Evolutionary conservation across 805 yeast species (phyloP), one percentile per base, ranked within the genome.

Genomic region (Starmerella apicola): DNA sequence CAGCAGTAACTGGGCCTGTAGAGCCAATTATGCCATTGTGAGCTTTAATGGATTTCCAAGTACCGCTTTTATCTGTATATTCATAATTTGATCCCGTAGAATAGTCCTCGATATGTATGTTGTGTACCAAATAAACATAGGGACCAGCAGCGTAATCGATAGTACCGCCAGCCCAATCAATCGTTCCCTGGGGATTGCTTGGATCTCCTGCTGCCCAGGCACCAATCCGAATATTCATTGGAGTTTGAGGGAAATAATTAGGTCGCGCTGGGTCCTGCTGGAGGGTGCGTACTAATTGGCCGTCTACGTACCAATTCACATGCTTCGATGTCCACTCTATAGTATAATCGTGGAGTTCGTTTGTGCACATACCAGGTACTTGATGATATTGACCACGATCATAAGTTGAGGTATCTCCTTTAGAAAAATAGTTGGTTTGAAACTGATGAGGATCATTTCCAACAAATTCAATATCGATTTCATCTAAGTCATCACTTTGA

Each of bases 231-330:
- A 85, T 62, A 54, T 79, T 66, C 37, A 85, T 82, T 36, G 96
- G 96, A n/a, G 84, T 65, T 62, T 85, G 94, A 32, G 96, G 96
- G 59, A 72, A 86, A 4, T 94, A 94, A 43, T 72, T 68, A 6
- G 43, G 42, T 9, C 32, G 17, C n/a, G n/a, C n/a, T n/a, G n/a
- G n/a, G 42, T 72, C 68, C 5, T 41, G 40, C 10, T 31, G n/a
- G 39, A 86, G 62, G 1, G 81, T 71, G 65, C 96, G 74, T 8
- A 82, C 74, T 1, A 67, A 65, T 6, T 48, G 54, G 22, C 88
- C 93, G 53, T 86, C 93, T 20, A 83, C 51, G 42, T 70, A 72
- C 85, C 93, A 86, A 7, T 70, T 65, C 30, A 80, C 62, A 6
- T 63, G 54, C 32, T 76, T 78, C 49, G 72, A 62, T 2, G 78